Base-by-base conservation (phyloP, 2,329 filamentous ascomycete genomes). In the Beauveria scarabaeidicola region DNA sequence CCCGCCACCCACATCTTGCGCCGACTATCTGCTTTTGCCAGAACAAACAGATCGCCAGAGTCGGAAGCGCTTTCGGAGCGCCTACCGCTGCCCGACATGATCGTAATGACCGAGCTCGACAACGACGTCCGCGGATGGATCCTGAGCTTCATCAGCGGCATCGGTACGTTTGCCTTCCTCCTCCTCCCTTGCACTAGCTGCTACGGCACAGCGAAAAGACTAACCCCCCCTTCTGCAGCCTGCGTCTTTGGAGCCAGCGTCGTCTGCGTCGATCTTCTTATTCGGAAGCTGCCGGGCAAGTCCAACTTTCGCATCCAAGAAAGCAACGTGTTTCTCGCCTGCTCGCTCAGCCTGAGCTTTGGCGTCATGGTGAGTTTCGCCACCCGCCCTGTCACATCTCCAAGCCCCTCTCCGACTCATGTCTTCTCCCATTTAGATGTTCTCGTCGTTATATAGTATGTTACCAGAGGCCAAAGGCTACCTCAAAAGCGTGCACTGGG, bases 71-170 rank as follows among this genome's bases (percentile, higher is more conserved):
- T 48, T 29, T 40, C 32, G 17, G 43, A 48, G 53, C 44, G 53
- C 44, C 25, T 21, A 13, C 47, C 27, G 25, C 40, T 52, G n/a
- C 23, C 38, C 56, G 27, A 38, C 25, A 58, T 58, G 56, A 40
- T 29, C n/a, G n/a, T 32, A 38, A 23, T 29, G 5, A 17, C 29
- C 17, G 52, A 38, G 9, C 69, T 88, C 64, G 81, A 85, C 70
- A 94, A 93, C 77, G 93, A 97, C 77, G 87, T 87, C 63, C 85
- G 91, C 64, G 93, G 94, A 68, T 97, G 93, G 93, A 87, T 97
- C 66, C 90, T 97, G 89, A 86, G 81, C 68, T 79, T 91, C 64
- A 90, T 92, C 73, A 96, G 91, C 69, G 85, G 91, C 58, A 74
- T 85, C 63, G 84, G 84, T 86, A 67, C 61, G 81, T 78, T 61